Percentiles rank a stretch among this genome's conserved stretches.
These are phyloP conservation scores for Ogataea haglerorum DNA, from an alignment of 805 yeast genomes.

Conservation along the genomic window DNA sequence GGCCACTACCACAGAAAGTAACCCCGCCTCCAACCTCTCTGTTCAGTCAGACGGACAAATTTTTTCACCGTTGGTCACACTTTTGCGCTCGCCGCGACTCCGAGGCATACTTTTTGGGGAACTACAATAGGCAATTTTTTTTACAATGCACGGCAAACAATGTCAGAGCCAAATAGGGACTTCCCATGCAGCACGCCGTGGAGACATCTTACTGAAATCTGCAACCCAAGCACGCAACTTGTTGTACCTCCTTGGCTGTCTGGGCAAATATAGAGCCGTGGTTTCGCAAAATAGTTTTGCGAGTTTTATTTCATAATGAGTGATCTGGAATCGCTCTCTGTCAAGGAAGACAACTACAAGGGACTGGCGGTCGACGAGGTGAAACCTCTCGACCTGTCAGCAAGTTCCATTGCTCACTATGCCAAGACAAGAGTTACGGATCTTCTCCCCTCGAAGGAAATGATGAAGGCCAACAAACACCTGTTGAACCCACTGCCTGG, in stretches of 20 bases:
- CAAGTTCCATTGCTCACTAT: conserved; percentile 33
- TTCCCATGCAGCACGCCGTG: neutral
- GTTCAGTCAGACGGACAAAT: neutral
- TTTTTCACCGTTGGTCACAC: conserved; percentile 6
- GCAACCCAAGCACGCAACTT: neutral
- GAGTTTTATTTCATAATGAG: conserved; percentile 4
- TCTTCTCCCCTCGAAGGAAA: conserved; percentile 45
- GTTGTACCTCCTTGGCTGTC: neutral
- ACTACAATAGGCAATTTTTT: neutral
- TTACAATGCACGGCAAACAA: neutral
- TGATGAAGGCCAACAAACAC: conserved; percentile 34
- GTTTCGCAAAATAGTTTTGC: neutral
- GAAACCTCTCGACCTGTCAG: conserved; percentile 27
- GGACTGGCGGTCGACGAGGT: conserved; percentile 13
- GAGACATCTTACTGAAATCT: neutral
- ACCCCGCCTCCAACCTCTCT: no score
- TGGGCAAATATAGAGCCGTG: neutral
- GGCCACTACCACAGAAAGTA: no score
- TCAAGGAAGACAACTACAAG: conserved; percentile 10
- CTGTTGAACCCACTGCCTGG: conserved; percentile 63
- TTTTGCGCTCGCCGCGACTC: conserved; percentile 1
- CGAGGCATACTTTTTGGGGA: neutral
- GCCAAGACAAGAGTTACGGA: conserved; percentile 46
- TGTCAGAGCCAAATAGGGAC: neutral
- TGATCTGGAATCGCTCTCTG: conserved; percentile 14